Percentiles rank a stretch among this genome's conserved stretches.
Conservation (phyloP, 768 basidiomycete species). For the Royoungia palumana region DNA sequence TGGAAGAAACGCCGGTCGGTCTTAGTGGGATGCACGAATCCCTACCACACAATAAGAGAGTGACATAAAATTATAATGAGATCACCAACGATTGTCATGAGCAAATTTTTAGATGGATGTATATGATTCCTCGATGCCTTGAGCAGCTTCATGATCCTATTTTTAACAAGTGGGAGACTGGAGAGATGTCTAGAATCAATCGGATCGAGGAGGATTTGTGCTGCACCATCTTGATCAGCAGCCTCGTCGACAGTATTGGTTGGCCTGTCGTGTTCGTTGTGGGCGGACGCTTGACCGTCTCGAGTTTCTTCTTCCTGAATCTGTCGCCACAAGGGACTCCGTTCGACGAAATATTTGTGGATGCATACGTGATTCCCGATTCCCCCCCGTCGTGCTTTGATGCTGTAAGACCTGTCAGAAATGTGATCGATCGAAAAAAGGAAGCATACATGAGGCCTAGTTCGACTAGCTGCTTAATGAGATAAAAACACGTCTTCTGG, state of each 20-base stretch:
- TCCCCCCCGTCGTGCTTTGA: constrained; percentile 75
- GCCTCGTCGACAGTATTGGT: constrained; percentile 20
- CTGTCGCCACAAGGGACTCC: constrained; percentile 70
- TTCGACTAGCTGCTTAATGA: constrained; percentile 71
- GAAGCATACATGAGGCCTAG: constrained; percentile 66
- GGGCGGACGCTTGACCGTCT: constrained; percentile 24
- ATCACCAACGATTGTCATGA: constrained; percentile 66
- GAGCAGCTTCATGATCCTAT: constrained; percentile 68
- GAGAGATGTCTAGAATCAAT: constrained; percentile 78
- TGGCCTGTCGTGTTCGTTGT: constrained; percentile 11
- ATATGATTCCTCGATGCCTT: constrained; percentile 66
- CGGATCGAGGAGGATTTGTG: constrained; percentile 55
- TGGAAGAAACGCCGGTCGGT: constrained; percentile 82
- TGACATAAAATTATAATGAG: not conserved
- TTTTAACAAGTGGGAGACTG: constrained; percentile 67
- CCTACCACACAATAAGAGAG: constrained; percentile 42
- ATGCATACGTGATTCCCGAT: constrained; percentile 75
- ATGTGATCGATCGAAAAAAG: not conserved
- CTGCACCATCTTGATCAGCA: constrained; percentile 16
- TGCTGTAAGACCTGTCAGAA: constrained; percentile 35
- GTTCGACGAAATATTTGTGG: constrained; percentile 81
- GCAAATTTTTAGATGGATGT: constrained; percentile 71
- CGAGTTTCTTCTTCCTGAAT: constrained; percentile 67
- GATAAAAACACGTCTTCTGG: constrained; percentile 87
- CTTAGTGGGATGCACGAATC: constrained; percentile 70